Conservation (phyloP, 1,284 basidiomycete species). For the Trametes hirsuta region DNA sequence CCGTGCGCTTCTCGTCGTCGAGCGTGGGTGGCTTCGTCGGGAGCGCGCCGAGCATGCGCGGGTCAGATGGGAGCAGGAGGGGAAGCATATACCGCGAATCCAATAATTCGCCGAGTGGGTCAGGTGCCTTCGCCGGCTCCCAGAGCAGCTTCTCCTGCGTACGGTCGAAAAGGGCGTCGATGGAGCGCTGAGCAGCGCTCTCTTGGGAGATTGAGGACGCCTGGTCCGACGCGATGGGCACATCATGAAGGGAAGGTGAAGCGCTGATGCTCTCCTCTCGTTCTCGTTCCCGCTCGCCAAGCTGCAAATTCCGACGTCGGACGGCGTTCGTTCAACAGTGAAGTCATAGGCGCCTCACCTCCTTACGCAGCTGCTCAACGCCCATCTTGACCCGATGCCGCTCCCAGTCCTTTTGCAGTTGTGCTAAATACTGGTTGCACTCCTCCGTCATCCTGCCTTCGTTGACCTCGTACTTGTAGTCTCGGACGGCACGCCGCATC, state of each 20-base stretch:
- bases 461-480: constrained; percentile 95
- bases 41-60: constrained; percentile 74
- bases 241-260: constrained; percentile 50
- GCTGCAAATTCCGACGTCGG: constrained; percentile 42
- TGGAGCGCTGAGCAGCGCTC: constrained; percentile 52
- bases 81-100: constrained; percentile 94
- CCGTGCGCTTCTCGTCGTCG: constrained; percentile 39
- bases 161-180: constrained; percentile 82
- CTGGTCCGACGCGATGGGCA: constrained; percentile 36
- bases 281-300: constrained; percentile 65
- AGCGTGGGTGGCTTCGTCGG: constrained; percentile 49
- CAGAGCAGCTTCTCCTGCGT: constrained; percentile 66
- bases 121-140: constrained; percentile 76
- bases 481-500: constrained; percentile 91
- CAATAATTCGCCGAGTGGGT: constrained; percentile 84
- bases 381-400: constrained; percentile 81
- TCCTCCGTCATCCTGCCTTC: constrained; percentile 94
- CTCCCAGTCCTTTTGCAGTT: constrained; percentile 97
- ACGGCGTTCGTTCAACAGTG: background rate
- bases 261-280: constrained; percentile 52
- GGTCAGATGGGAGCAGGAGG: constrained; percentile 80
- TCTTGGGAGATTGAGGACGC: constrained; percentile 36
- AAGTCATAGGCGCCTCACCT: constrained; percentile 46
- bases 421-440: constrained; percentile 90
- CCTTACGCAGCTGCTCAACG: constrained; percentile 78